Conservation (phyloP, 208 protist genomes). For the Endotrypanum monterogeii region DNA sequence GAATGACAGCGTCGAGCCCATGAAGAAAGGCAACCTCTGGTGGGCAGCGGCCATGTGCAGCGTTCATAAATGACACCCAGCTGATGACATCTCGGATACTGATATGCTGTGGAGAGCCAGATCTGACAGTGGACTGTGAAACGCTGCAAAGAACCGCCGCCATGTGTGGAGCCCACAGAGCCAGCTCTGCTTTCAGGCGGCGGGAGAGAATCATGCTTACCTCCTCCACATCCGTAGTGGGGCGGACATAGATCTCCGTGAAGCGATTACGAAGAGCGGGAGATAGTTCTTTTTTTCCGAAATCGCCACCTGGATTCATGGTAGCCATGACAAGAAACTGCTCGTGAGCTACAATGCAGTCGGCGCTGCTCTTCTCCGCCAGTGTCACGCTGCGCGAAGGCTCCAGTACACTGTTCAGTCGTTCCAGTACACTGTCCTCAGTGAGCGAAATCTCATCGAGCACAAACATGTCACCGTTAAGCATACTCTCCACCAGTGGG, state of each 20-base stretch:
- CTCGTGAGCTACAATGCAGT: conserved; percentile 82
- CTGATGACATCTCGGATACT: conserved; percentile 96
- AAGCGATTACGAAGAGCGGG: conserved; percentile 99
- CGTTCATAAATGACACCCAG: conserved; percentile 97
- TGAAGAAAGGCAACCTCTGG: conserved; percentile 92
- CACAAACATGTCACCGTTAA: conserved; percentile 97
- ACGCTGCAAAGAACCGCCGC: conserved; percentile 72
- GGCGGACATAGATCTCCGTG: conserved; percentile 99
- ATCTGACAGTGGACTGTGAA: conserved; percentile 36
- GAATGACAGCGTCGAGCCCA: conserved; percentile 94
- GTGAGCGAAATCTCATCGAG: conserved; percentile 99
- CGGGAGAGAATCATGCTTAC: conserved; percentile 93
- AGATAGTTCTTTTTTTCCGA: conserved; percentile 99
- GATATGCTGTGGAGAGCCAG: conserved; percentile 73
- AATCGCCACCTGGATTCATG: conserved; percentile 99
- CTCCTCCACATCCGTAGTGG: conserved; percentile 90
- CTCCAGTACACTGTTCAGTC: conserved; percentile 99
- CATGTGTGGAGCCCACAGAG: conserved; percentile 75
- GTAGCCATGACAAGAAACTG: conserved; percentile 98
- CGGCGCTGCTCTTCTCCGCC: conserved; percentile 96
- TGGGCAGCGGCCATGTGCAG: conserved; percentile 59
- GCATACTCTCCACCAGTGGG: conserved; percentile 98
- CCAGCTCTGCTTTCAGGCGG: conserved; percentile 52
- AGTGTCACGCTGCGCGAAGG: conserved; percentile 94
- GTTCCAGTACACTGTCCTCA: conserved; percentile 99